Percentiles rank a stretch among this genome's conserved stretches.
Conservation (phyloP, 2,329 filamentous ascomycete genomes). For the Arthrobotrys entomopaga region DNA sequence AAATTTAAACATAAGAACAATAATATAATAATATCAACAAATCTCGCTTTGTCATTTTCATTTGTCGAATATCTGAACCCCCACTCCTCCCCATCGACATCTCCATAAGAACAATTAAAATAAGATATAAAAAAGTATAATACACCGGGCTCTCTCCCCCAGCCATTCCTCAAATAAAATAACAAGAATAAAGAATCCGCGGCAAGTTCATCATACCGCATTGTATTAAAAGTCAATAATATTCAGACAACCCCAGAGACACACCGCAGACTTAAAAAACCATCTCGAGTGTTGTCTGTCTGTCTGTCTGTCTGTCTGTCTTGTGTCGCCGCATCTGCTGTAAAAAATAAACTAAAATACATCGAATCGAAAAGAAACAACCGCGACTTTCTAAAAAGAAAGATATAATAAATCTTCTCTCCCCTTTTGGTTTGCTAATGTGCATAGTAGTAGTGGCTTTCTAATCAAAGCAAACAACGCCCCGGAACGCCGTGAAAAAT, state of each 20-base stretch:
- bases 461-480: neutral
- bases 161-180: constrained; percentile 9
- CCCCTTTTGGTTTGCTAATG: neutral
- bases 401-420: neutral
- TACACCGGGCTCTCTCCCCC: too few species aligned
- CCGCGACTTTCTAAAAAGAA: too few species aligned
- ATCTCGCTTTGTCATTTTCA: too few species aligned
- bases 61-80: too few species aligned
- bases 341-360: neutral
- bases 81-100: too few species aligned
- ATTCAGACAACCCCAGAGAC: neutral
- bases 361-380: constrained; percentile 1
- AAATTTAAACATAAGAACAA: too few species aligned
- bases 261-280: constrained; percentile 1
- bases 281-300: neutral
- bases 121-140: neutral
- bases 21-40: too few species aligned
- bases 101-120: constrained; percentile 4
- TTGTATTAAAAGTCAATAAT: constrained; percentile 17
- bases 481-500: constrained; percentile 32
- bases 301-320: neutral
- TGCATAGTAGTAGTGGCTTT: too few species aligned
- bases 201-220: constrained; percentile 10
- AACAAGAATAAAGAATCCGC: neutral
- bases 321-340: too few species aligned